Conservation (phyloP, 257 asterid genomes). For the Oldenlandia corymbosa region DNA sequence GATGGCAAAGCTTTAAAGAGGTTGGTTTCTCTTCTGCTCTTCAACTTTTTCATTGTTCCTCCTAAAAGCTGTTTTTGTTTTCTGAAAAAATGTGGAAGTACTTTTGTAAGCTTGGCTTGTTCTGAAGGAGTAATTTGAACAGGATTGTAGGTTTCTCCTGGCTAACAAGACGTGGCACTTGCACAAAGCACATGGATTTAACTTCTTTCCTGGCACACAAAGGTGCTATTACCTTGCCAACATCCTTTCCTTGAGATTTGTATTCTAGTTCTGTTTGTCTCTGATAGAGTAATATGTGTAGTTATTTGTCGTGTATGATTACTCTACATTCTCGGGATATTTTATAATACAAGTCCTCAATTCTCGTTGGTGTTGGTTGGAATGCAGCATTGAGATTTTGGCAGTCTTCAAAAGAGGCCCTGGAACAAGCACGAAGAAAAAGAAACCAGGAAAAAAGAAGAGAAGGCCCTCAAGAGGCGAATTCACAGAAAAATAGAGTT, state of each 20-base stretch:
- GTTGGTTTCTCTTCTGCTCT: constrained; percentile 35
- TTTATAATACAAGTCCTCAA: constrained; percentile 2
- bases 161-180: constrained; percentile 67
- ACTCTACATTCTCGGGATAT: neutral
- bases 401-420: constrained; percentile 77
- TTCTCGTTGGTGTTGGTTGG: constrained; percentile 8
- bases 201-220: constrained; percentile 89
- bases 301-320: neutral
- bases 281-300: neutral
- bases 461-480: constrained; percentile 26
- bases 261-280: neutral
- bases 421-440: constrained; percentile 38
- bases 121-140: constrained; percentile 18
- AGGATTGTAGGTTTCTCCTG: constrained; percentile 78
- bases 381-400: constrained; percentile 80
- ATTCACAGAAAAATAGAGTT: neutral
- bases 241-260: neutral
- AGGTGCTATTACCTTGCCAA: constrained; percentile 38
- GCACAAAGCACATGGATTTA: constrained; percentile 83
- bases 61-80: neutral
- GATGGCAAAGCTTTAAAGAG: constrained; percentile 96
- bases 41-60: neutral
- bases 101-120: too few species aligned
- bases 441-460: constrained; percentile 59
- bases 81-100: too few species aligned